Evolutionary conservation across 192 early-diverging fungal species (phyloP), one percentile per base, ranked within the genome.

Genomic region (Dissophora globulifera): DNA sequence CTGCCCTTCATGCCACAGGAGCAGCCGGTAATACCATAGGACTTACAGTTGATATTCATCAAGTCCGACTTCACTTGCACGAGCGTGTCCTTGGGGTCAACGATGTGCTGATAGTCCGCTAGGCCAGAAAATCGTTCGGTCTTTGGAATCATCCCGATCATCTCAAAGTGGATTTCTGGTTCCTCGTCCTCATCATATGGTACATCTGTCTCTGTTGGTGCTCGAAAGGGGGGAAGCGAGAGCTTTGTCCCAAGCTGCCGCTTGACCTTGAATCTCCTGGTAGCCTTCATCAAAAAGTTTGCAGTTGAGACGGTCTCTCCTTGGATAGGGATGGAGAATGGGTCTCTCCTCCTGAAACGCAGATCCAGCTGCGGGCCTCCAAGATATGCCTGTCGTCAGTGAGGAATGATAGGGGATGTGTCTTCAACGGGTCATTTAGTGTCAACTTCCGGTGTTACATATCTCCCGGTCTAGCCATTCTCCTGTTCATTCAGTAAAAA

Each of bases 191-290:
- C 62, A 0, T 76, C 32, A 27, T 66, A 57, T n/a, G 47, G 72
- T 23, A 48, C 47, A 17, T 76, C 72, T 22, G 53, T 58, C 19
- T 76, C 72, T 55, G 35, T 61, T 12, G 72, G 72, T 3, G 58
- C 64, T 10, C 72, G 72, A 19, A 48, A 61, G 0, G 62, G 51
- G 6, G 62, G 63, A 9, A 66, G 54, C 0, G 70, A 49, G 1
- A 56, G 57, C 11, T 67, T 5, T n/a, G 72, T 41, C 13, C 58
- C 72, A 47, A 52, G 58, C 15, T 41, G 54, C 4, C 72, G 58
- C 31, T 76, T 67, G 51, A 76, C 72, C 57, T 50, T 76, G 47
- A 67, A 76, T 43, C 72, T 46, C 58, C 47, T 50, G 15, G 72
- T 76, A 7, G 38, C 72, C 27, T 67, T 76, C 46, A 76, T 1